These are phyloP conservation scores for Fusarium mundagurra DNA, from an alignment of 2,329 filamentous ascomycete species.

Conservation along the genomic window DNA sequence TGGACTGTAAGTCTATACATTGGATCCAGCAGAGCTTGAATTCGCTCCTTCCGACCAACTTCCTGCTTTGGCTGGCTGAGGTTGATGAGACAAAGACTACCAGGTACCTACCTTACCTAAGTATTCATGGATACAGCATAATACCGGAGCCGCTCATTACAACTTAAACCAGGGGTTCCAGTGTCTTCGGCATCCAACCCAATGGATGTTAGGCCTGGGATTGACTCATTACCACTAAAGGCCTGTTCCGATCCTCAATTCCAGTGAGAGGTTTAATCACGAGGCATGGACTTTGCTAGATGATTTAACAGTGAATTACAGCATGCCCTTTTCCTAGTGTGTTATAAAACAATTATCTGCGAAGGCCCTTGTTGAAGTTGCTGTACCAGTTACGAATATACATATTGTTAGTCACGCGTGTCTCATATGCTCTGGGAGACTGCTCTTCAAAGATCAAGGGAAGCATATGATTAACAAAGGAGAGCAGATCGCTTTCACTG, in stretches of 20 bases:
- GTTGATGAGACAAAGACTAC: not conserved
- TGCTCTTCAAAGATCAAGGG: not conserved
- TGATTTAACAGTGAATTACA: not conserved
- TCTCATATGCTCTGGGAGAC: not conserved
- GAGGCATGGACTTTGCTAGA: not conserved
- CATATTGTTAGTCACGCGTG: not conserved
- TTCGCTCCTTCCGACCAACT: slow-evolving; percentile 1
- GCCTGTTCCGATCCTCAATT: not conserved
- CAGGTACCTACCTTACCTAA: not conserved
- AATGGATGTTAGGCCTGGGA: not conserved
- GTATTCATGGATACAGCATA: not conserved
- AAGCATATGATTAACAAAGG: not conserved
- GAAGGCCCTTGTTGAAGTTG: not conserved
- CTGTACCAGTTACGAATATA: not conserved
- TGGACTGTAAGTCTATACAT: not conserved
- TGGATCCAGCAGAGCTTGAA: not conserved
- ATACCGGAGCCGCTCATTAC: not conserved
- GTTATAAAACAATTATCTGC: not conserved
- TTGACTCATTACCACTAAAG: not conserved
- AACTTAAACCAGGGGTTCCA: not conserved
- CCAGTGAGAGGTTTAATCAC: not conserved
- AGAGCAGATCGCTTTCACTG: not conserved
- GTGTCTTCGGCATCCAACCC: not conserved
- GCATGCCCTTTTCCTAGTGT: not conserved
- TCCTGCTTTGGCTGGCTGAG: not conserved